Evolutionary conservation across 2,329 filamentous ascomycete species (phyloP).

Genomic region (Aspergillus uvarum): DNA sequence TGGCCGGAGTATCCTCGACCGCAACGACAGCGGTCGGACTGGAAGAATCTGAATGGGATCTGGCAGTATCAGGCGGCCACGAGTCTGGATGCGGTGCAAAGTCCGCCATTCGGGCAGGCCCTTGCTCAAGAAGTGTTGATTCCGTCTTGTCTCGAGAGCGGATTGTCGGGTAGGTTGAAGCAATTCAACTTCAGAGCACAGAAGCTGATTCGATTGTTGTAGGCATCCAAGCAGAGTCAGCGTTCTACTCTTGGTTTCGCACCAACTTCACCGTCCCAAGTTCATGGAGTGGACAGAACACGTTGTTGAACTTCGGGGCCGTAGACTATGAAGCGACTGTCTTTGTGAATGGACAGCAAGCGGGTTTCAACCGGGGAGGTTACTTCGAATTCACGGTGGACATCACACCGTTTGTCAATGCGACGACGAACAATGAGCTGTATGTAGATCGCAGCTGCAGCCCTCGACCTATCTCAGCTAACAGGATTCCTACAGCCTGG

Average conservation of each 20-base stretch:
- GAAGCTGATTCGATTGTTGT: background rate
- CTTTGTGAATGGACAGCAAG: constrained; percentile 57
- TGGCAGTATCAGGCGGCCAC: constrained; percentile 48
- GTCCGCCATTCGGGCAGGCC: constrained; percentile 47
- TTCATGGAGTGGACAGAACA: constrained; percentile 42
- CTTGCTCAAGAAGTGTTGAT: constrained; percentile 50
- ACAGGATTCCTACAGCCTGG: constrained; percentile 45
- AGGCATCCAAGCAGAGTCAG: constrained; percentile 41
- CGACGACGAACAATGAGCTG: constrained; percentile 55
- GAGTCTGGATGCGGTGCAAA: constrained; percentile 38
- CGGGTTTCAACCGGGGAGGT: constrained; percentile 58
- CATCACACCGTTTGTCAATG: constrained; percentile 49
- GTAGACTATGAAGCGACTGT: constrained; percentile 56
- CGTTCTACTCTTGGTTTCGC: constrained; percentile 49
- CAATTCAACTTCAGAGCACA: background rate
- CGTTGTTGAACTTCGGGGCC: constrained; percentile 52
- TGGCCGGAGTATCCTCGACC: constrained; percentile 54
- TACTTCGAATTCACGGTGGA: constrained; percentile 64
- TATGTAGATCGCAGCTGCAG: constrained; percentile 32
- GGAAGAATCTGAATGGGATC: constrained; percentile 52
- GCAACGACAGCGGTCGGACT: constrained; percentile 47
- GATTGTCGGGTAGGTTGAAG: constrained; percentile 45
- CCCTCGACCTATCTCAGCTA: background rate
- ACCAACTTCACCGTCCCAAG: constrained; percentile 51
- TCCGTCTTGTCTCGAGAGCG: constrained; percentile 57